These are phyloP conservation scores for Nissolia schottii DNA, from an alignment of 306 rosid species.

Conservation along the genomic window DNA sequence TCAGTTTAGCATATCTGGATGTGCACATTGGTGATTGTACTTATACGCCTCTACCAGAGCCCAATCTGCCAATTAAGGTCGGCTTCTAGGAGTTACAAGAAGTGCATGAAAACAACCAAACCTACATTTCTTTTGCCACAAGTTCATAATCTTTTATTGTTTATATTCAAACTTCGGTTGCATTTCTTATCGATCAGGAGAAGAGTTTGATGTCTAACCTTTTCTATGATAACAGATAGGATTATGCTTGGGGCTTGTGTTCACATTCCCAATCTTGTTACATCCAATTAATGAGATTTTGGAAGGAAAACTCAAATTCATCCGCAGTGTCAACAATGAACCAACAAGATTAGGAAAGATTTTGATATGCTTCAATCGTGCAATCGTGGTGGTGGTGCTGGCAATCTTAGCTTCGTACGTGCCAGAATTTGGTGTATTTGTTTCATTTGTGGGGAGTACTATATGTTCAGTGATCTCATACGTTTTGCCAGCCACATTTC, in stretches of 20 bases:
- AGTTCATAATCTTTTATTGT: background rate
- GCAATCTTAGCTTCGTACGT: conserved; percentile 60
- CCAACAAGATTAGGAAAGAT: conserved; percentile 30
- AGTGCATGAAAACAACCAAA: conserved; percentile 3
- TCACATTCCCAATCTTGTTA: conserved; percentile 87
- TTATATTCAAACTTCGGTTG: background rate
- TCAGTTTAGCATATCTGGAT: background rate
- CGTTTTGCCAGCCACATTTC: conserved; percentile 82
- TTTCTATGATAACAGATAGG: conserved; percentile 57
- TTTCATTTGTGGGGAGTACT: conserved; percentile 84
- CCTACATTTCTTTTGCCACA: background rate
- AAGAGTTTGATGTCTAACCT: conserved; percentile 15
- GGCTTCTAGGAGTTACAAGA: background rate
- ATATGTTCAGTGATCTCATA: conserved; percentile 80
- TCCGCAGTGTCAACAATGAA: background rate
- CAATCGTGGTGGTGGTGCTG: conserved; percentile 57
- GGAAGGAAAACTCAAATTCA: conserved; percentile 44
- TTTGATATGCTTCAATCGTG: conserved; percentile 46
- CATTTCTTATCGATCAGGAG: background rate
- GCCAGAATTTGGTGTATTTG: conserved; percentile 68
- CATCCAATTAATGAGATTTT: conserved; percentile 83
- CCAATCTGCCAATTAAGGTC: background rate
- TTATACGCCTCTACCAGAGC: background rate
- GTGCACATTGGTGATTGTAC: background rate
- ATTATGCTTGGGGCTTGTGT: conserved; percentile 69